Evolutionary conservation across 768 basidiomycete genomes (phyloP).

Genomic region (Boletus edulis): DNA sequence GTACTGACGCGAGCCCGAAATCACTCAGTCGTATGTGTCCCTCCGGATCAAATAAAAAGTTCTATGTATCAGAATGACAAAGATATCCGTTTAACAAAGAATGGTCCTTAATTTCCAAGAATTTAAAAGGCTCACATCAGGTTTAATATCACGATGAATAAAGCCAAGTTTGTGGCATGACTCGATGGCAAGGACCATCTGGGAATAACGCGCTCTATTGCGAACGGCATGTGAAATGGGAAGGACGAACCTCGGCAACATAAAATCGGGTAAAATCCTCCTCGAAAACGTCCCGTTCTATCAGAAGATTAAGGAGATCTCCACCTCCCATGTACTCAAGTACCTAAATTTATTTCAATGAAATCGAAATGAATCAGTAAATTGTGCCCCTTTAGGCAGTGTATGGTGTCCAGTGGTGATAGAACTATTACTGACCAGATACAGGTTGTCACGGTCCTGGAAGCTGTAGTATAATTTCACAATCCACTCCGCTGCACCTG

Average conservation of each 20-base stretch:
- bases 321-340: conserved; percentile 96
- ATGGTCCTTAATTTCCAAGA: conserved; percentile 28
- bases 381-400: conserved; percentile 26
- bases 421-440: conserved; percentile 65
- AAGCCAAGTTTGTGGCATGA: conserved; percentile 93
- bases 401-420: conserved; percentile 26
- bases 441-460: conserved; percentile 93
- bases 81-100: conserved; percentile 23
- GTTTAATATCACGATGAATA: conserved; percentile 98
- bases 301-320: conserved; percentile 92
- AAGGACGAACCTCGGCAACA: conserved; percentile 73
- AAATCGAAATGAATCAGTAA: conserved; percentile 57
- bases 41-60: conserved; percentile 91
- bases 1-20: conserved; percentile 89
- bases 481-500: conserved; percentile 86
- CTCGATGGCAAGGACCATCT: conserved; percentile 95
- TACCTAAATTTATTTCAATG: conserved; percentile 55
- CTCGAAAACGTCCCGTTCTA: conserved; percentile 87
- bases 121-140: conserved; percentile 59
- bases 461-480: conserved; percentile 92
- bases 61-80: conserved; percentile 46
- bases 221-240: conserved; percentile 17
- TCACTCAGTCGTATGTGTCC: conserved; percentile 95
- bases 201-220: conserved; percentile 29
- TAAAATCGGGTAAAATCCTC: conserved; percentile 93